phyloP scores from a whole-genome alignment of 192 early-diverging fungal genomes.

The Mortierella alpina region DNA sequence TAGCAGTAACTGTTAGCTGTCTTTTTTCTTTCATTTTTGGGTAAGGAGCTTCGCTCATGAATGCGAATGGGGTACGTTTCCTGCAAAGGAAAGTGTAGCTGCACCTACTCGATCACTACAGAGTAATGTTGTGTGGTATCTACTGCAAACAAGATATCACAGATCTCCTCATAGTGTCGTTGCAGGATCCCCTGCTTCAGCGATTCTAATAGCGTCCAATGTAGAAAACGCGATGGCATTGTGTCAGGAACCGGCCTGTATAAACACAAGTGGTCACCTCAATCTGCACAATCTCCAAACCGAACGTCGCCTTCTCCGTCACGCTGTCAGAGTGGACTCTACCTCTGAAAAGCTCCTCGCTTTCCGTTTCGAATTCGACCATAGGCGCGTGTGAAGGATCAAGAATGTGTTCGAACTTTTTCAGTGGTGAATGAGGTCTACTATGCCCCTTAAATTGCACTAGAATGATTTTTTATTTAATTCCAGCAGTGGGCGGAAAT shows the following conservation, averaged over 20 bases:
- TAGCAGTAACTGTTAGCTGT: background rate
- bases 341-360: slow-evolving; percentile 31
- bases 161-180: slow-evolving; percentile 30
- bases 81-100: background rate
- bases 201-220: background rate
- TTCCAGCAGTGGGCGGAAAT: too few relatives aligned
- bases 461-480: too few relatives aligned
- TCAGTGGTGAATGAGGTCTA: background rate
- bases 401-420: background rate
- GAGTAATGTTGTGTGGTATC: slow-evolving; percentile 45
- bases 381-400: background rate
- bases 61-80: background rate
- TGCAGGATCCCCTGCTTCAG: slow-evolving; percentile 39
- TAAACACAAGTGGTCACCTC: background rate
- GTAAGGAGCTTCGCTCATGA: background rate
- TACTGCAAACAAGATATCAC: slow-evolving; percentile 27
- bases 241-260: background rate
- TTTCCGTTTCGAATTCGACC: slow-evolving; percentile 16
- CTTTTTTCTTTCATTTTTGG: background rate
- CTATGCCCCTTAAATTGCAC: too few relatives aligned
- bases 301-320: background rate
- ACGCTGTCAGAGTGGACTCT: background rate
- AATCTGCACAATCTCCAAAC: background rate
- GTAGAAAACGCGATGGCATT: background rate
- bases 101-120: slow-evolving; percentile 37